phyloP scores from a whole-genome alignment of 257 asterid genomes.

The Primulina huaijiensis region DNA sequence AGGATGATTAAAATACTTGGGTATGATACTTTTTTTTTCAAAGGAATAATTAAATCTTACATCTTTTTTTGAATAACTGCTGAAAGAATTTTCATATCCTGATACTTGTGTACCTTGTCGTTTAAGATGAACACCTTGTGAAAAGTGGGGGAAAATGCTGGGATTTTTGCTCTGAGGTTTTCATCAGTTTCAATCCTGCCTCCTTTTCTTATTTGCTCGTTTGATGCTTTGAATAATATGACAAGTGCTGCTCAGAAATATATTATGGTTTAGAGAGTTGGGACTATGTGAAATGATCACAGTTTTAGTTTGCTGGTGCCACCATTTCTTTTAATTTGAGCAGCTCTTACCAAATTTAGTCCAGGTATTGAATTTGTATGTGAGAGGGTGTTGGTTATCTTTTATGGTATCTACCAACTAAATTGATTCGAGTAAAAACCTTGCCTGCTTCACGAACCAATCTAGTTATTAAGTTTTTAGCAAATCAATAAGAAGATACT shows the following conservation, averaged over 20 bases:
- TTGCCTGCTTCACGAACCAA: too few species aligned
- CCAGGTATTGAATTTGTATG: background rate
- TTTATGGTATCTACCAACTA: background rate
- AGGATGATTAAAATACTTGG: conserved; percentile 95
- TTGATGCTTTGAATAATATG: background rate
- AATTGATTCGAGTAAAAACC: background rate
- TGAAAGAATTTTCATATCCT: conserved; percentile 18
- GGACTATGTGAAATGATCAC: background rate
- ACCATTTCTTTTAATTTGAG: background rate
- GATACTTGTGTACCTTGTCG: conserved; percentile 14
- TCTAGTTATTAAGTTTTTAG: too few species aligned
- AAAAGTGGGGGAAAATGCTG: conserved; percentile 11
- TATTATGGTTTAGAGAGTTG: background rate
- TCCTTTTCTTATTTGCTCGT: conserved; percentile 5
- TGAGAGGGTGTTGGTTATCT: background rate
- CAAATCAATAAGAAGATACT: background rate
- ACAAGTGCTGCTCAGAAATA: background rate
- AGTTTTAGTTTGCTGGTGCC: background rate
- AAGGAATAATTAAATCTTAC: conserved; percentile 16
- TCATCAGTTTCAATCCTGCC: conserved; percentile 4
- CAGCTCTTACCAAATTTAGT: background rate
- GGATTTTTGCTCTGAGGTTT: conserved; percentile 21
- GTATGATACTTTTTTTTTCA: conserved; percentile 41
- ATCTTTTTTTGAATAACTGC: conserved; percentile 4
- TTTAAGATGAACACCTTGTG: background rate